Base-by-base conservation (phyloP, 2,329 filamentous ascomycete genomes). In the Aspergillus fumigatiaffinis region DNA sequence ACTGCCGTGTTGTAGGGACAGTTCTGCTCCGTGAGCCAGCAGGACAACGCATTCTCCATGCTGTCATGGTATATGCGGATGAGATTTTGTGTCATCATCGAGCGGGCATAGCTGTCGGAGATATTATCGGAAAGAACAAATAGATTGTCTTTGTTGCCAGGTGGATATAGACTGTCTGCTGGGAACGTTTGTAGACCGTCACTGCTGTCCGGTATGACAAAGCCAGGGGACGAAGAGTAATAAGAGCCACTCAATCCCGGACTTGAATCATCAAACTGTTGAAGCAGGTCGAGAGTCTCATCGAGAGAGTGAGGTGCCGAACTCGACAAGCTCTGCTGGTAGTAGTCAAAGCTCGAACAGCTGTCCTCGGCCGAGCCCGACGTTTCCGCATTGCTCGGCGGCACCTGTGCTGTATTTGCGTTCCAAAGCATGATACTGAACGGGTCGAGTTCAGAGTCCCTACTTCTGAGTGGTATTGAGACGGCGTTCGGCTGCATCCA, bases 11-110 rank as follows among this genome's bases (percentile, higher is more conserved):
- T 75, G 61, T 79, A 78, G 3, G 77, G 76, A 57, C 76, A 79
- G 25, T 76, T 79, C 53, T 71, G 69, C 60, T 78, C 76, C 5
- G 76, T 78, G 56, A 76, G 59, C 73, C 73, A 79, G 57, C 73
- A 78, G 12, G 73, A 75, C n/a, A 76, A 64, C 12, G 71, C 76
- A 55, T 77, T 76, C 62, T 77, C 76, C 66, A 79, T 75, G 57
- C 73, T 74, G 60, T 78, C 72, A 56, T 77, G 73, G 57, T 79
- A 79, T 44, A 79, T 75, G 54, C 71, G 74, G 50, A 78, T 67
- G 53, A 79, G 58, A 12, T 72, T 72, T 50, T 73, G 71, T 38
- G 68, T 71, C 63, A 78, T 64, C 41, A 71, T 67, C 6, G 67
- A 68, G 29, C 71, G 76, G 52, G 73, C 74, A 50, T 66, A 71